Evolutionary conservation across 176 grass and related monocot species (phyloP), one percentile per base, ranked within the genome.

Genomic region (Neostapfia colusana): DNA sequence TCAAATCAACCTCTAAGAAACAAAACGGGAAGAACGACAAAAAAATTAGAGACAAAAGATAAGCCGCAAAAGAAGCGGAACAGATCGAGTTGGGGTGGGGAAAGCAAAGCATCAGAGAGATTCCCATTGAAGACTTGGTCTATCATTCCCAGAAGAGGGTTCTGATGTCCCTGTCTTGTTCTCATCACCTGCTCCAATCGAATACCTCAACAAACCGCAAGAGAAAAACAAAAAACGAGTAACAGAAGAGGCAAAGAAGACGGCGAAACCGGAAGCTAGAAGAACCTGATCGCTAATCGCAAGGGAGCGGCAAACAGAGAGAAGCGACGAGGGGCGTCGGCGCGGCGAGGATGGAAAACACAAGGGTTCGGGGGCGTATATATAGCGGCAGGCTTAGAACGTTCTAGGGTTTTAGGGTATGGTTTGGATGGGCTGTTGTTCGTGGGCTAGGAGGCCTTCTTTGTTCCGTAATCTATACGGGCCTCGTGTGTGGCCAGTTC

Each of bases 111-210:
- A 89, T 89, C 88, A 89, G 88, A 89, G 88, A 89, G 83, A 89
- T 89, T 89, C 83, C 88, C 88, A 89, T 86, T 83, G 0, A 50
- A 89, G 88, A 89, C 83, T 76, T 23, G 23, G 68, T 85, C 83
- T 45, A 80, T 85, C 83, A 82, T 41, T 72, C 73, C 74, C 7
- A 20, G 70, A 59, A 73, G 39, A 73, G 74, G 79, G 74, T 74
- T 65, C 82, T 82, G 88, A 89, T 89, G 88, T 89, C 88, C 88
- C 88, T 89, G 88, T 89, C 88, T 86, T 82, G 79, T 65, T 86
- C 45, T 89, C 88, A 78, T 89, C 88, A 89, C 10, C 40, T 89
- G 82, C 26, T 77, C 35, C 15, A 17, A 9, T 8, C 31, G 10
- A 46, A 61, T 69, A 20, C 67, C 24, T 13, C 24, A 38, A 38